Evolutionary conservation across 2,329 filamentous ascomycete species (phyloP), one percentile per base, ranked within the genome.

Genomic region (Reticulascus tulasneorum): DNA sequence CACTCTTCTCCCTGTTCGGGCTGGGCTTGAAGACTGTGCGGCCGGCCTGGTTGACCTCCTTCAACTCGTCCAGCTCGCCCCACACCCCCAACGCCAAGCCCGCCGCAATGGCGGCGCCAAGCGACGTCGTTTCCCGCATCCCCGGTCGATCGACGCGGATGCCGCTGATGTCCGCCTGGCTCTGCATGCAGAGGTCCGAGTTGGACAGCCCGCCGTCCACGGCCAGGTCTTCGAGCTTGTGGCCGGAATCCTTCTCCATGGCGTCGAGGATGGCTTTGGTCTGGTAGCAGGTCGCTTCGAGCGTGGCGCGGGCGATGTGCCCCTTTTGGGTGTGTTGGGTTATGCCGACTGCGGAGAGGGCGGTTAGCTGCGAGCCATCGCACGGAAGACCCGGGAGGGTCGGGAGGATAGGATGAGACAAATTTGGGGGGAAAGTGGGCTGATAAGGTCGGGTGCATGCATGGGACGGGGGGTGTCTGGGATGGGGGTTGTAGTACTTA

Each of bases 121-220:
- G 75, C 1, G 88, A 84, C 2, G 89, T 95, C 5, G 88, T 94
- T 67, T 95, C 89, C 38, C 86, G 82, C 89, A 95, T 94, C 37
- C 79, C 75, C 0, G 89, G 89, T 17, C 89, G 80, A 58, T 90
- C 79, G 42, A 95, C 84, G 19, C 82, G 84, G 48, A 94, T 93
- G 37, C 81, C 66, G 50, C 85, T 87, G 33, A 95, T 76, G 63
- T 94, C 84, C 45, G 89, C 84, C 73, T 95, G 89, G 6, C 85
- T 88, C 73, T 84, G 88, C 89, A 95, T 95, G 64, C 83, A 88
- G 37, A 94, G 72, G 55, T 90, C 84, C 9, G 86, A 91, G 62
- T 87, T 91, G 51, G 84, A 89, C 73, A 95, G 86, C 40, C 89
- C 89, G 38, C 89, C 89, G 54, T 95, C 89, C 27, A 94, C 89